Evolutionary conservation across 306 rosid species (phyloP).

Genomic region (Cicer judaicum): DNA sequence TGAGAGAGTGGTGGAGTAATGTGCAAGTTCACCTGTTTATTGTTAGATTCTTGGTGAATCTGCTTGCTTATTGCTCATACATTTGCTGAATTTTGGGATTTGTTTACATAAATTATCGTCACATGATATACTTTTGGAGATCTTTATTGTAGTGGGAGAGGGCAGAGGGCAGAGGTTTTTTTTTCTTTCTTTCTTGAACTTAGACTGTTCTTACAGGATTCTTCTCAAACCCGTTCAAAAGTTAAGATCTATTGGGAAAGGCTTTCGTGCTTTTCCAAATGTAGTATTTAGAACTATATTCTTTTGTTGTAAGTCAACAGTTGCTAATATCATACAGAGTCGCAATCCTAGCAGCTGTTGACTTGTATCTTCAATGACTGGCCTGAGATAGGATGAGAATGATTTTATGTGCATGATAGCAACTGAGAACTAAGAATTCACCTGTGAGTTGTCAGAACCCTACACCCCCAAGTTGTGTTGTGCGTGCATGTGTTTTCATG

Average conservation of each 20-base stretch:
- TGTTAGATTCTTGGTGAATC: constrained; percentile 52
- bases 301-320: constrained; percentile 59
- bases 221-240: constrained; percentile 49
- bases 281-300: constrained; percentile 66
- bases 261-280: constrained; percentile 56
- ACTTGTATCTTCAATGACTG: constrained; percentile 44
- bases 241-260: constrained; percentile 52
- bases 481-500: background rate
- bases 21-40: constrained; percentile 42
- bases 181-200: constrained; percentile 45
- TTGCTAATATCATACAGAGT: constrained; percentile 45
- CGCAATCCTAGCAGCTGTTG: constrained; percentile 31
- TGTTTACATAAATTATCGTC: constrained; percentile 47
- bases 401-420: constrained; percentile 39
- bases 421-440: constrained; percentile 39
- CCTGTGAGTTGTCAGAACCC: constrained; percentile 35
- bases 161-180: constrained; percentile 42
- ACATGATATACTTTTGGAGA: constrained; percentile 53
- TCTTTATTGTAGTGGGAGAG: constrained; percentile 54
- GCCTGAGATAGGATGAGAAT: constrained; percentile 44
- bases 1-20: constrained; percentile 71
- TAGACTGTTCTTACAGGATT: constrained; percentile 50
- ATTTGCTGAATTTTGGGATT: constrained; percentile 55
- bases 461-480: background rate
- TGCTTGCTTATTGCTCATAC: constrained; percentile 52